Percentiles rank a stretch among this genome's conserved stretches.
These are phyloP conservation scores for Globisporangium cylindrosporum DNA, from an alignment of 352 stramenopile species.

Conservation along the genomic window DNA sequence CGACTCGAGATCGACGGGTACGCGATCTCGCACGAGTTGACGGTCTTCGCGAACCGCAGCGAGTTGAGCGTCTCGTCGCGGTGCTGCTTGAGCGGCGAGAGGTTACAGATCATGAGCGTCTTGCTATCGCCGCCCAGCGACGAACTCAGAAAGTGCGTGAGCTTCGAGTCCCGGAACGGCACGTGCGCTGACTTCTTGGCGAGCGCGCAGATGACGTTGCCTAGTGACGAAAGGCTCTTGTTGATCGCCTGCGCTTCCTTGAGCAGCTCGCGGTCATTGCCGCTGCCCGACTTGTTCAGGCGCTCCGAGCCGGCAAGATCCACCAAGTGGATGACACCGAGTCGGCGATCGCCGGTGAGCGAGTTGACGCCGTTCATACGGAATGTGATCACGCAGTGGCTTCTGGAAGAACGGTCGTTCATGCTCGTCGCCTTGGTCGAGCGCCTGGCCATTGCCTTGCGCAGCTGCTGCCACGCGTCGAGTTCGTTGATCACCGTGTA, in stretches of 20 bases:
- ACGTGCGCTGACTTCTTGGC: conserved; percentile 82
- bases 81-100: conserved; percentile 72
- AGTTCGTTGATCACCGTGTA: conserved; percentile 52
- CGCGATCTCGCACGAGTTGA: conserved; percentile 86
- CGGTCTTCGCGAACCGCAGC: conserved; percentile 84
- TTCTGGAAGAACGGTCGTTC: conserved; percentile 83
- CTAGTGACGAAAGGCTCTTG: conserved; percentile 82
- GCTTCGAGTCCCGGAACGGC: conserved; percentile 88
- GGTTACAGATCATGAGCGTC: conserved; percentile 90
- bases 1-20: conserved; percentile 57
- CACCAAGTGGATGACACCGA: conserved; percentile 73
- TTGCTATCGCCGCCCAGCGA: conserved; percentile 86
- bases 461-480: conserved; percentile 64
- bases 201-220: conserved; percentile 82
- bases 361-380: conserved; percentile 61
- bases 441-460: conserved; percentile 53
- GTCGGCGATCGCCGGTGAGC: conserved; percentile 50
- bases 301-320: conserved; percentile 84
- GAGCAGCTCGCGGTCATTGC: conserved; percentile 67
- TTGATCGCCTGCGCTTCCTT: conserved; percentile 87
- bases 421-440: conserved; percentile 84
- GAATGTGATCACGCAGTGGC: conserved; percentile 85
- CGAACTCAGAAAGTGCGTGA: conserved; percentile 85
- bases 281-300: conserved; percentile 77
- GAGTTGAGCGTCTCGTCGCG: conserved; percentile 86